Conservation (phyloP, 805 yeast genomes). For the Candida peoriensis region DNA sequence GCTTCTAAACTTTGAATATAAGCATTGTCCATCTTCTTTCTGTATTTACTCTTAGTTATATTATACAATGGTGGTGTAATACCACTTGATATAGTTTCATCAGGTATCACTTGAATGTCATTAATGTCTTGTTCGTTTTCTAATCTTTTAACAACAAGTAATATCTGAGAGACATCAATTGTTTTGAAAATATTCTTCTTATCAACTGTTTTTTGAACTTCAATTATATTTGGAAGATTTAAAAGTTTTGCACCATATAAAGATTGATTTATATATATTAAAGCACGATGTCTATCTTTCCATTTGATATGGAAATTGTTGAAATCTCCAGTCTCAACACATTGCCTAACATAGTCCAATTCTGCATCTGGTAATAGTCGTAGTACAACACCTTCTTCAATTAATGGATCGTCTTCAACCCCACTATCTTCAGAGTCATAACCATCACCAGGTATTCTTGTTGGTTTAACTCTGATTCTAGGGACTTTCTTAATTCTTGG, state of each 20-base stretch:
- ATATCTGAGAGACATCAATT: constrained; percentile 79
- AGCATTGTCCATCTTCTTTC: constrained; percentile 62
- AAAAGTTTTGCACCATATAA: constrained; percentile 79
- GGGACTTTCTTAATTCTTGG: constrained; percentile 26
- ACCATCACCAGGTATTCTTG: constrained; percentile 85
- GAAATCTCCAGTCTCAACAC: constrained; percentile 74
- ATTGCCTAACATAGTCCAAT: constrained; percentile 66
- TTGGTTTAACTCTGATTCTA: constrained; percentile 49
- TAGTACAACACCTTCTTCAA: constrained; percentile 80
- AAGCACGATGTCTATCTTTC: constrained; percentile 77
- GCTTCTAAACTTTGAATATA: constrained; percentile 75
- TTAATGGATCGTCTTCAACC: constrained; percentile 86
- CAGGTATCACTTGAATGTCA: constrained; percentile 29
- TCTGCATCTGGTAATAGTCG: constrained; percentile 68
- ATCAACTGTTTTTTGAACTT: constrained; percentile 84
- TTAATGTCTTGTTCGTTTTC: constrained; percentile 43
- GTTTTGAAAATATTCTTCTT: constrained; percentile 84
- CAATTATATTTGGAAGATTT: constrained; percentile 86
- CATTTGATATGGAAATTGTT: constrained; percentile 71
- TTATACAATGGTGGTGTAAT: constrained; percentile 75
- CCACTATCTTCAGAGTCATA: constrained; percentile 97
- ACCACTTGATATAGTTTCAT: constrained; percentile 54
- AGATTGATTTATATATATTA: constrained; percentile 63
- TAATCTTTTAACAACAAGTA: constrained; percentile 61
- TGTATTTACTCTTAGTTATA: constrained; percentile 63